These are phyloP conservation scores for Hyphopichia khmerensis DNA, from an alignment of 1,139 yeast genomes.

Conservation along the genomic window DNA sequence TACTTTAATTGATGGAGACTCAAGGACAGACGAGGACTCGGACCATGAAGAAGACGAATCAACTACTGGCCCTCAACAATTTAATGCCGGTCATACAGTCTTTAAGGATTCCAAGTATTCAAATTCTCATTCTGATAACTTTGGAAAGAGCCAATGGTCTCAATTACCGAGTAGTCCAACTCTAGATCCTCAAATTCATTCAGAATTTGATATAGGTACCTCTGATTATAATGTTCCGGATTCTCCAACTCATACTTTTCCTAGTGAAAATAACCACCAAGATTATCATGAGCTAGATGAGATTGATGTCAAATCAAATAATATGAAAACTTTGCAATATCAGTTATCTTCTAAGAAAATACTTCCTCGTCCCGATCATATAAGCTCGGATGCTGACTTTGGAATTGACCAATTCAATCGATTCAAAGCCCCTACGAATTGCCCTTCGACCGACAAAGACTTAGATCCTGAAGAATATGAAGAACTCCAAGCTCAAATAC, in stretches of 20 bases:
- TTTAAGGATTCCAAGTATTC: no score
- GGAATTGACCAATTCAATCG: conserved; percentile 48
- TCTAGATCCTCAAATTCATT: conserved; percentile 19
- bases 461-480: conserved; percentile 11
- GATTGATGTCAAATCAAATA: background rate
- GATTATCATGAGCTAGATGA: conserved; percentile 2
- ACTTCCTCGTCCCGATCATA: conserved; percentile 2
- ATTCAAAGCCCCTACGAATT: conserved; percentile 28
- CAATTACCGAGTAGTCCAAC: conserved; percentile 36
- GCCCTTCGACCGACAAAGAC: conserved; percentile 32
- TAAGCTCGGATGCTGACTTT: conserved; percentile 47
- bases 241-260: conserved; percentile 19
- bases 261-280: conserved; percentile 9
- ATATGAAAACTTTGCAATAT: background rate
- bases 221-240: conserved; percentile 24
- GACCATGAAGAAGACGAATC: conserved; percentile 2
- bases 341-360: background rate
- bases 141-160: background rate
- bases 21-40: conserved; percentile 13
- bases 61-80: no score
- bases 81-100: no score
- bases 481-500: conserved; percentile 10
- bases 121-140: background rate
- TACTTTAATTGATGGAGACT: conserved; percentile 15
- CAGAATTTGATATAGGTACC: conserved; percentile 28